Base-by-base conservation (phyloP, 306 rosid species). In the Gleditsia sinensis region DNA sequence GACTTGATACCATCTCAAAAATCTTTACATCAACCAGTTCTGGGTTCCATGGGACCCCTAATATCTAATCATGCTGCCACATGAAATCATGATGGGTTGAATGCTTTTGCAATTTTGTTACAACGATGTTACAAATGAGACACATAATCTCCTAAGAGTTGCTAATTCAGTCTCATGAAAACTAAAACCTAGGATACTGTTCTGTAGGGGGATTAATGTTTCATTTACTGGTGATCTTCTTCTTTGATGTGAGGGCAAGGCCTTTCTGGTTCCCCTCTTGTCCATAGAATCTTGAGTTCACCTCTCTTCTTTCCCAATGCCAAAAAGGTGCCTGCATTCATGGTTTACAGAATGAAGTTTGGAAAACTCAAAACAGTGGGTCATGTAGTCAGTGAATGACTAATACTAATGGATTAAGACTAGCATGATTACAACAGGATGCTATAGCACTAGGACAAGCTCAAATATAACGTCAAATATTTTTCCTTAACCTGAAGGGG, bases 301-400 rank as follows among this genome's bases (percentile, higher is more conserved):
- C 98, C 96, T 83, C 96, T 88, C 85, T 80, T 90, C 83, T 88
- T 89, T 83, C 91, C 98, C 88, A 94, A 55, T 48, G 97, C 85
- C 84, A 94, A 83, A 81, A 94, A 78, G 9, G 98, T 89, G 46
- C 98, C 98, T 94, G 82, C 86, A 76, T 56, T 58, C 58, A 75
- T 25, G 34, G 63, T 39, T n/a, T 59, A 54, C 63, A 81, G 9
- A 72, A 64, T 51, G 11, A 19, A 30, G 48, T 65, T 67, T 37
- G 0, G 21, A 14, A 40, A 60, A 49, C 40, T 28, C 32, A 50
- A n/a, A n/a, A n/a, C n/a, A n/a, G n/a, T n/a, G n/a, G n/a, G n/a
- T 13, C 7, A 5, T 63, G 37, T 48, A 27, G 10, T 2, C 24
- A 67, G 65, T 24, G 27, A 24, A 64, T 23, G 34, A 11, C 3